These are phyloP conservation scores for Orobanche coerulescens DNA, from an alignment of 257 asterid genomes.

Conservation along the genomic window DNA sequence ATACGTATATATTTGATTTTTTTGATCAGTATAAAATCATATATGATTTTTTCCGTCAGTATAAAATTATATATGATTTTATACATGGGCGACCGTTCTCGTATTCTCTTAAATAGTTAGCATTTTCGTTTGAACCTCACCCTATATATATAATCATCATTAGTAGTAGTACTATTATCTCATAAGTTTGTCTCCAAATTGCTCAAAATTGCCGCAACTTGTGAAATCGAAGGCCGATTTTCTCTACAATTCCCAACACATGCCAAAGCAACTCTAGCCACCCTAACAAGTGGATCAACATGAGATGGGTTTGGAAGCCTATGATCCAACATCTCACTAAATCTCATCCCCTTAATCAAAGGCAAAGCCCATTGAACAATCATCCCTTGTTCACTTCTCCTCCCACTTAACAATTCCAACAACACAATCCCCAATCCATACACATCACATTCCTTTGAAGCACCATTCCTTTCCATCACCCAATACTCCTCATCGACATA, in stretches of 20 bases:
- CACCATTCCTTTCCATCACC: slow-evolving; percentile 31
- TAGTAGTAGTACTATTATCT: no score
- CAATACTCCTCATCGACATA: slow-evolving; percentile 61
- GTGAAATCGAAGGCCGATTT: slow-evolving; percentile 50
- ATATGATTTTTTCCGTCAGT: no score
- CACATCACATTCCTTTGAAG: slow-evolving; percentile 69
- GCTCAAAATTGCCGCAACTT: slow-evolving; percentile 52
- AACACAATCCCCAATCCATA: slow-evolving; percentile 75
- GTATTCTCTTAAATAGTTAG: no score
- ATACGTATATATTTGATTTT: no score
- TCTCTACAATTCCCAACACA: slow-evolving; percentile 67
- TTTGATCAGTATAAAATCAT: no score
- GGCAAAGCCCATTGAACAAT: slow-evolving; percentile 69
- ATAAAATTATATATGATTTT: no score
- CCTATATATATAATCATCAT: no score
- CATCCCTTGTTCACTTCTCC: slow-evolving; percentile 39
- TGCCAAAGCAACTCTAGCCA: slow-evolving; percentile 66
- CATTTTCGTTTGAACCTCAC: no score
- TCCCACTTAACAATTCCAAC: slow-evolving; percentile 78
- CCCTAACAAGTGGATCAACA: slow-evolving; percentile 45
- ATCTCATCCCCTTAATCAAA: slow-evolving; percentile 51
- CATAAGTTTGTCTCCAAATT: slow-evolving; percentile 34
- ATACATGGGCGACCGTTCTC: no score
- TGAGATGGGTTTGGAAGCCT: slow-evolving; percentile 44
- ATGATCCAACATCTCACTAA: slow-evolving; percentile 58